A percentile compares a stretch with the other conserved stretches of the same genome.
Conservation (phyloP, 208 protist genomes). For the Entamoeba dispar region DNA sequence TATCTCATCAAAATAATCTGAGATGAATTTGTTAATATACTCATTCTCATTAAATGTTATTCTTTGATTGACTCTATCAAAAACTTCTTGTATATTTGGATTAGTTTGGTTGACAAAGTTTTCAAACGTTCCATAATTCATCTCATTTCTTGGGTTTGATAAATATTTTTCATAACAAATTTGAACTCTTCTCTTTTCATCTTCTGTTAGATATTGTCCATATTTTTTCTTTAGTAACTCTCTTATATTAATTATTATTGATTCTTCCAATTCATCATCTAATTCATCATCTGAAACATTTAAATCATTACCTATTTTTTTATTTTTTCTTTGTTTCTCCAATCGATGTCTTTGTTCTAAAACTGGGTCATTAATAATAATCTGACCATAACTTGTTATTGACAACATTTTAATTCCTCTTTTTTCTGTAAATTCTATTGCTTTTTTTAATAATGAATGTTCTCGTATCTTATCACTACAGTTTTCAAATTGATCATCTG, state of each 20-base stretch:
- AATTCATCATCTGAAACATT: background rate
- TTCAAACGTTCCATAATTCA: too few species aligned
- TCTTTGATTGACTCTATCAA: background rate
- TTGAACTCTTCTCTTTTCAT: too few species aligned
- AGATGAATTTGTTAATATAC: background rate
- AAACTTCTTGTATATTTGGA: too few species aligned
- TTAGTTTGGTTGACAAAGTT: too few species aligned
- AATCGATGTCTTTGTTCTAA: too few species aligned
- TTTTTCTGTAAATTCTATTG: background rate
- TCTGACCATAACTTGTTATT: too few species aligned
- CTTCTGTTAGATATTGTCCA: conserved; percentile 31
- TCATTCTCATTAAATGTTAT: background rate
- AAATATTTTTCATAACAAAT: too few species aligned
- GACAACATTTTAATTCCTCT: conserved; percentile 4
- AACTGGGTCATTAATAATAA: too few species aligned
- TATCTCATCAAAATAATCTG: background rate
- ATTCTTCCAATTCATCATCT: too few species aligned
- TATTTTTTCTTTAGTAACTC: background rate
- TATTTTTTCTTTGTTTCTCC: too few species aligned
- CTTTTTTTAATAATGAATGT: background rate
- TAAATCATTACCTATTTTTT: too few species aligned
- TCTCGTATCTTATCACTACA: conserved; percentile 46
- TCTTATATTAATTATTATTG: background rate
- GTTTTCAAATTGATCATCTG: conserved; percentile 59
- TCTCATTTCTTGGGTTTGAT: too few species aligned